A percentile compares a stretch with the other conserved stretches of the same genome.
Conservation (phyloP, 352 stramenopile species). For the Globisporangium recalcitrans region DNA sequence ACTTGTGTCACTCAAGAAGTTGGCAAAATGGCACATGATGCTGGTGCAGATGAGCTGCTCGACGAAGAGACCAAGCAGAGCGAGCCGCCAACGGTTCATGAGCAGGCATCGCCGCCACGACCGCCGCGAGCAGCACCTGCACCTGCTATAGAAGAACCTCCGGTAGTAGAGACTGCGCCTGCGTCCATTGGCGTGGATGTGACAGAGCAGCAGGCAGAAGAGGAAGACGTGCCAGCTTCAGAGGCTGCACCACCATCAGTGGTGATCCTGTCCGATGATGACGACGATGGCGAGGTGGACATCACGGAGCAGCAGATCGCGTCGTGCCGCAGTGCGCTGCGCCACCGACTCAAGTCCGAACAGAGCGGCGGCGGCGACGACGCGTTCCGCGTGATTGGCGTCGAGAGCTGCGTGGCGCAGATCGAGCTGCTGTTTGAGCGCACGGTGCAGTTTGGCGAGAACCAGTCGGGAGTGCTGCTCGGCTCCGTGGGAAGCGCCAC, state of each 20-base stretch:
- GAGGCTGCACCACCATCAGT: neutral
- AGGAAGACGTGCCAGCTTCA: neutral
- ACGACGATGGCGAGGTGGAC: neutral
- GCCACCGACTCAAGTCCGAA: conserved; percentile 31
- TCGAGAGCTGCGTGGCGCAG: conserved; percentile 24
- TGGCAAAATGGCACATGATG: too few species aligned
- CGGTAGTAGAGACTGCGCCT: neutral
- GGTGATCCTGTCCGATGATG: neutral
- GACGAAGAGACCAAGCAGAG: conserved; percentile 16
- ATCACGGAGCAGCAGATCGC: conserved; percentile 25
- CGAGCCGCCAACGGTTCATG: neutral
- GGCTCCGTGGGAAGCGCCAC: conserved; percentile 44
- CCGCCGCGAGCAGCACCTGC: neutral
- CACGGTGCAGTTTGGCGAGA: conserved; percentile 65
- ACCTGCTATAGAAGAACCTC: neutral
- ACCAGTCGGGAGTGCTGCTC: conserved; percentile 73
- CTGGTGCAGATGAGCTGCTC: neutral
- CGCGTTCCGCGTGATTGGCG: conserved; percentile 15
- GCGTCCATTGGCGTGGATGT: neutral
- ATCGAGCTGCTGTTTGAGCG: conserved; percentile 63
- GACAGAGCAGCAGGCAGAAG: conserved; percentile 16
- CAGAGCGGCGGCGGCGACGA: conserved; percentile 1
- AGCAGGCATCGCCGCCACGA: neutral
- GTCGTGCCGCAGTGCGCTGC: conserved; percentile 35
- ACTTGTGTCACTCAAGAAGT: too few species aligned